Conservation (phyloP, 106 monocot species). For the Phalaenopsis equestris region DNA sequence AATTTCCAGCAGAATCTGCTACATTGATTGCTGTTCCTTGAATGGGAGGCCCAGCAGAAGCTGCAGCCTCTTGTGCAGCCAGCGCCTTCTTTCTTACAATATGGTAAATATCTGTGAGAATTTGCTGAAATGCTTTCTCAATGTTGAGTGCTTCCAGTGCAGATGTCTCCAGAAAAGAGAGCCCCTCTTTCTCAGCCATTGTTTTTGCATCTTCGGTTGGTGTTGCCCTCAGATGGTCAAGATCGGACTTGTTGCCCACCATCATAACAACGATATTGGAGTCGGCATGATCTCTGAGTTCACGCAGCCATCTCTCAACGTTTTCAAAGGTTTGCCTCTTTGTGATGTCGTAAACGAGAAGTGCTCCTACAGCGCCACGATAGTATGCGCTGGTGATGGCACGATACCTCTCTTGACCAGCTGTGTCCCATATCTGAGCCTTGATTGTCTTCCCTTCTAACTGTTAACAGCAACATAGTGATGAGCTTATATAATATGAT, state of each 20-base stretch:
- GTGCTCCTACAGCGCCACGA: conserved; percentile 66
- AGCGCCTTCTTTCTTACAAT: conserved; percentile 65
- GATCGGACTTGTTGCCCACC: conserved; percentile 74
- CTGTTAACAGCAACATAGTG: conserved; percentile 21
- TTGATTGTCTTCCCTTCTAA: conserved; percentile 67
- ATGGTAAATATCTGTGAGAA: conserved; percentile 49
- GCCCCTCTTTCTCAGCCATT: conserved; percentile 64
- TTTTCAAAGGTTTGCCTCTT: conserved; percentile 77
- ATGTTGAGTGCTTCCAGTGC: conserved; percentile 60
- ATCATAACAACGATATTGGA: conserved; percentile 76
- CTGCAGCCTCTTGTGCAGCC: conserved; percentile 45
- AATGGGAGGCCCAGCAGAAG: conserved; percentile 15
- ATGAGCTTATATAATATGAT: neutral
- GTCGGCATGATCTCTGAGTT: conserved; percentile 66
- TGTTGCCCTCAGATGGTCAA: conserved; percentile 50
- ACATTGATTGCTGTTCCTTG: conserved; percentile 68
- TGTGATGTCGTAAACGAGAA: conserved; percentile 72
- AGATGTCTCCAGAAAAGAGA: conserved; percentile 69
- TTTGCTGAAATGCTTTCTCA: conserved; percentile 56
- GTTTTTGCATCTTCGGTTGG: conserved; percentile 34
- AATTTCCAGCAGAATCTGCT: conserved; percentile 17
- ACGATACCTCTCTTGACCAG: conserved; percentile 71
- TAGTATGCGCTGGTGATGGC: conserved; percentile 81
- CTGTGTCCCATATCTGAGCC: conserved; percentile 80
- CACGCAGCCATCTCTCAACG: conserved; percentile 68